phyloP scores from a whole-genome alignment of 2,329 filamentous ascomycete genomes.

The Myriosclerotinia curreyana region DNA sequence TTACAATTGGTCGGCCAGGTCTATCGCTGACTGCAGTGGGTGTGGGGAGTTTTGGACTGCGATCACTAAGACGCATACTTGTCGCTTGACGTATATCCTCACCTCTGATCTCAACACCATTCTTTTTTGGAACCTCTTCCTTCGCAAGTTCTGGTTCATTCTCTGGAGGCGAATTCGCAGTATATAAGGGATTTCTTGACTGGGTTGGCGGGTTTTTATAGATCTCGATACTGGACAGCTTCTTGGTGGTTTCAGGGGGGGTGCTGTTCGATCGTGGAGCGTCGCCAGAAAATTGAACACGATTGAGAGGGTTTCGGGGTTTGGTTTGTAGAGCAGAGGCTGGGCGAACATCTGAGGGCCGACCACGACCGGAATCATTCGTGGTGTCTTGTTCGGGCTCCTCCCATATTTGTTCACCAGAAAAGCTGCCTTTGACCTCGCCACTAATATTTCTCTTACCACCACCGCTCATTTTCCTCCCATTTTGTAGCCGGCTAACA shows the following conservation, averaged over 20 bases:
- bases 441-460: slow-evolving; percentile 64
- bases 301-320: slow-evolving; percentile 62
- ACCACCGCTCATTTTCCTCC: slow-evolving; percentile 31
- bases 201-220: slow-evolving; percentile 80
- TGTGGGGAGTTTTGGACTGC: slow-evolving; percentile 81
- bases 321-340: slow-evolving; percentile 54
- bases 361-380: slow-evolving; percentile 25
- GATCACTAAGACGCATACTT: slow-evolving; percentile 81
- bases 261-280: slow-evolving; percentile 45
- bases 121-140: slow-evolving; percentile 50
- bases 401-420: slow-evolving; percentile 82
- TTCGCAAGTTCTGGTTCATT: slow-evolving; percentile 37
- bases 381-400: slow-evolving; percentile 60
- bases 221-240: slow-evolving; percentile 62
- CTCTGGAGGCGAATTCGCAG: slow-evolving; percentile 53
- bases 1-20: slow-evolving; percentile 91
- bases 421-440: slow-evolving; percentile 61
- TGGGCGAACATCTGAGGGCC: slow-evolving; percentile 34
- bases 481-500: slow-evolving; percentile 25
- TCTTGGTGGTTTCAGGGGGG: slow-evolving; percentile 44
- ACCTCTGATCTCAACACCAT: slow-evolving; percentile 77
- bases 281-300: slow-evolving; percentile 50
- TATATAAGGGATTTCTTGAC: slow-evolving; percentile 78
- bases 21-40: slow-evolving; percentile 89
- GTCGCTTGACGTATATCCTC: slow-evolving; percentile 90